Percentiles rank a stretch among this genome's conserved stretches.
phyloP scores from a whole-genome alignment of 2,329 filamentous ascomycete species.

The Aspergillus sp. region DNA sequence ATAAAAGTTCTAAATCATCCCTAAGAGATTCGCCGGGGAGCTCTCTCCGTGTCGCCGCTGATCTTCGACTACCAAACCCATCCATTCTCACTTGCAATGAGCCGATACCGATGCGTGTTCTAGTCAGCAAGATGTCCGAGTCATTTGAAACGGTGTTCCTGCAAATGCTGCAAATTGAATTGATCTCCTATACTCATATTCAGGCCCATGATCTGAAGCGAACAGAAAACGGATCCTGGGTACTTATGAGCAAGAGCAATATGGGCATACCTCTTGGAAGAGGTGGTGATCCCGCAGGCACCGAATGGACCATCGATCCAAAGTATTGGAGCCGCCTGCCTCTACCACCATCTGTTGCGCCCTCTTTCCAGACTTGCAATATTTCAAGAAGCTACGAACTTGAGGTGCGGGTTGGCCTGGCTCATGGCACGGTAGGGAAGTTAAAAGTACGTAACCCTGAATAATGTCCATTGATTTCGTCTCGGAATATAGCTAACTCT shows the following conservation, averaged over 20 bases:
- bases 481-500: conserved; percentile 16
- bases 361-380: conserved; percentile 87
- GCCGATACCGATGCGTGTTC: conserved; percentile 74
- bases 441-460: conserved; percentile 44
- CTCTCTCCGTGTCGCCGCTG: conserved; percentile 66
- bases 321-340: conserved; percentile 69
- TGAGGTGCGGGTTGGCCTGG: conserved; percentile 75
- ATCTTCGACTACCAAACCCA: conserved; percentile 83
- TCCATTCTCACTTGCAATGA: conserved; percentile 87
- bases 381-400: conserved; percentile 78
- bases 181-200: conserved; percentile 77
- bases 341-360: conserved; percentile 82
- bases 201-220: conserved; percentile 73
- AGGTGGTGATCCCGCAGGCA: conserved; percentile 57
- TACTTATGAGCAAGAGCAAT: conserved; percentile 70
- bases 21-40: conserved; percentile 33
- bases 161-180: conserved; percentile 74
- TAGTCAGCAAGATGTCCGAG: conserved; percentile 73
- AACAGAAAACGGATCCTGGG: conserved; percentile 71
- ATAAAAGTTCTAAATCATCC: conserved; percentile 34
- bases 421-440: conserved; percentile 63
- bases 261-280: conserved; percentile 70
- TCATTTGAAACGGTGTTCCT: conserved; percentile 71
- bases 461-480: neutral
- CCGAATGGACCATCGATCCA: conserved; percentile 69